Evolutionary conservation across 2,329 filamentous ascomycete species (phyloP), one percentile per base, ranked within the genome.

Genomic region (Byssoonygena ceratinophila): DNA sequence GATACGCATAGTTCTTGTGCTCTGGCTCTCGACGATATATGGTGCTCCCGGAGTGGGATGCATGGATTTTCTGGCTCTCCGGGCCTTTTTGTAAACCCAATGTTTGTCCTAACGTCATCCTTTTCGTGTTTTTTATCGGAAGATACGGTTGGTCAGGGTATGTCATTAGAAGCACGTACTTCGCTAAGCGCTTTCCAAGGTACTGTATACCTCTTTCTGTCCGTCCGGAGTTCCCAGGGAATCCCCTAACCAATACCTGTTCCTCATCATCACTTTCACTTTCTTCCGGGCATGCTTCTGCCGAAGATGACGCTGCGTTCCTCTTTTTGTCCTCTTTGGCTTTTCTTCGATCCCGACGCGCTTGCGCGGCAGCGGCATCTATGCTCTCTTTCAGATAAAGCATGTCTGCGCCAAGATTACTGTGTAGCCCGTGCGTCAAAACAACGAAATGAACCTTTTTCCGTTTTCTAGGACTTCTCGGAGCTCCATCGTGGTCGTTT

Each of bases 161-260:
- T 27, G 91, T 95, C 72, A 95, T 83, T 49, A 84, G 79, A 40
- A 98, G 75, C 27, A 97, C 81, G 65, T 91, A 94, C 72, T 90
- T 90, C 18, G 92, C 92, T 23, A 98, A 78, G 47, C 92, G 81
- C 67, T 97, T 97, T 18, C 92, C 92, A 4, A 98, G 79, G 67
- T 95, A 98, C 67, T 97, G 95, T 63, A 98, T 97, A 14, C 92
- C 92, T 58, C 84, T 83, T 70, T 98, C 92, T 1, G 92, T 98
- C 53, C 85, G 84, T 31, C 87, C 88, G 6, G 87, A 87, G 66
- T 97, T 97, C 44, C 87, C 89, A 5, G 84, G 82, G 64, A 91
- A 97, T 1, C 91, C 91, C 58, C 91, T 78, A 2, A 96, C 91
- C 60, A 97, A 82, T 12, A 95, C 83, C 9, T 87, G 79, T 2